Conservation (phyloP, 2,329 filamentous ascomycete genomes). For the Aspergillus fumigatiaffinis region DNA sequence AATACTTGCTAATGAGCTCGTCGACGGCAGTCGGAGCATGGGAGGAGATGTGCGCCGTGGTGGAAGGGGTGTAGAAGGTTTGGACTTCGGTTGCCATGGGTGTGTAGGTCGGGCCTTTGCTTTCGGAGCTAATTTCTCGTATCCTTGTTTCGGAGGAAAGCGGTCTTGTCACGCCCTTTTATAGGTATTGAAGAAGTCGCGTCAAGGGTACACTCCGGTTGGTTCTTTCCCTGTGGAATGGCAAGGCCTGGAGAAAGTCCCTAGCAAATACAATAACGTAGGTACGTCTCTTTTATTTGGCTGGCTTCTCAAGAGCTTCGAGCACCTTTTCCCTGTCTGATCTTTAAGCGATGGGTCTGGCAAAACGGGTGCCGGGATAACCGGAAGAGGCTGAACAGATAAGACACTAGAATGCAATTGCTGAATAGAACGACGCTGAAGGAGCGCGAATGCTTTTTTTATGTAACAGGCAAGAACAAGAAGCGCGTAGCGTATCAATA, state of each 20-base stretch:
- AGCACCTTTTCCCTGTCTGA: not conserved
- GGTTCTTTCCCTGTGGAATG: not conserved
- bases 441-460: not conserved
- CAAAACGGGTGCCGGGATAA: not conserved
- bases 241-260: not conserved
- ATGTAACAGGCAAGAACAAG: not conserved
- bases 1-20: slow-evolving; percentile 32
- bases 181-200: not conserved
- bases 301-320: not conserved
- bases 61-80: slow-evolving; percentile 31
- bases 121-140: not conserved
- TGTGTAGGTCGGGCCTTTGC: not conserved
- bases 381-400: not conserved
- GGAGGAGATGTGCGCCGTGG: slow-evolving; percentile 25
- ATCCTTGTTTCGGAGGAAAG: not conserved
- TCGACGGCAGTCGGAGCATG: slow-evolving; percentile 30
- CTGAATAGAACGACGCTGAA: not conserved
- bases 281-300: not conserved
- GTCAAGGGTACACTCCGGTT: not conserved
- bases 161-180: not conserved
- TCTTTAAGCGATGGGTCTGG: not conserved
- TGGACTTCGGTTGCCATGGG: slow-evolving; percentile 32
- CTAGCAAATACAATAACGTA: not conserved
- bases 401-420: not conserved
- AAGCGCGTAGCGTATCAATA: not conserved